These are phyloP conservation scores for Triangularia setosa DNA, from an alignment of 2,329 filamentous ascomycete genomes.

Conservation along the genomic window DNA sequence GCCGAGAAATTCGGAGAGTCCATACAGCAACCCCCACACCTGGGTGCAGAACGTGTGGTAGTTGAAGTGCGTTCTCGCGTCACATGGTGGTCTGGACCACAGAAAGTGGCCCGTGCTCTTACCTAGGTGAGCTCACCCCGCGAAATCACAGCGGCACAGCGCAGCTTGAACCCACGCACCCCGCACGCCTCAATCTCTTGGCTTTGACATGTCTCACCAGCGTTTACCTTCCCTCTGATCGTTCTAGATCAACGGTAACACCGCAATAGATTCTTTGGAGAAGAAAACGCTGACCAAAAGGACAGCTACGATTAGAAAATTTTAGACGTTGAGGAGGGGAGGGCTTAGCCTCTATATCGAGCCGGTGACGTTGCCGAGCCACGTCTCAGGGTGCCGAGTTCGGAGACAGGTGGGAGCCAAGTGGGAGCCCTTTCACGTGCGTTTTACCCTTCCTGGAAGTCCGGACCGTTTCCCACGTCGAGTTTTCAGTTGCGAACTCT, in stretches of 20 bases:
- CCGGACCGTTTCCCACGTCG: background rate
- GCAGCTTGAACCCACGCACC: background rate
- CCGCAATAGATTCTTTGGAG: background rate
- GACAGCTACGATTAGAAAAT: background rate
- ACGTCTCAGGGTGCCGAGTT: conserved; percentile 3
- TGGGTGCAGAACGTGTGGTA: background rate
- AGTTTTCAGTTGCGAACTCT: background rate
- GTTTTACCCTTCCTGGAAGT: conserved; percentile 7
- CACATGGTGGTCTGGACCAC: background rate
- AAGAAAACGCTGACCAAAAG: background rate
- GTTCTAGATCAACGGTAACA: background rate
- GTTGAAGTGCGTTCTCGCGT: background rate
- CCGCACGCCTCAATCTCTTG: conserved; percentile 1
- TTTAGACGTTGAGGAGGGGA: background rate
- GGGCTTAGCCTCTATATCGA: background rate
- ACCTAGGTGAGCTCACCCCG: conserved; percentile 3
- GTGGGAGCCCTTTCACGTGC: background rate
- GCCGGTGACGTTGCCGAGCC: conserved; percentile 1
- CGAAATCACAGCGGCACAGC: background rate
- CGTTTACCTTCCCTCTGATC: background rate
- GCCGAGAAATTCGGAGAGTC: background rate
- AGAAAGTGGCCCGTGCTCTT: conserved; percentile 6
- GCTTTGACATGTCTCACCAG: conserved; percentile 2
- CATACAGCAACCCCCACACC: background rate
- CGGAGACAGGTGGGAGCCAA: background rate